These are phyloP conservation scores for Melampsora americana DNA, from an alignment of 1,284 basidiomycete genomes.

Conservation along the genomic window DNA sequence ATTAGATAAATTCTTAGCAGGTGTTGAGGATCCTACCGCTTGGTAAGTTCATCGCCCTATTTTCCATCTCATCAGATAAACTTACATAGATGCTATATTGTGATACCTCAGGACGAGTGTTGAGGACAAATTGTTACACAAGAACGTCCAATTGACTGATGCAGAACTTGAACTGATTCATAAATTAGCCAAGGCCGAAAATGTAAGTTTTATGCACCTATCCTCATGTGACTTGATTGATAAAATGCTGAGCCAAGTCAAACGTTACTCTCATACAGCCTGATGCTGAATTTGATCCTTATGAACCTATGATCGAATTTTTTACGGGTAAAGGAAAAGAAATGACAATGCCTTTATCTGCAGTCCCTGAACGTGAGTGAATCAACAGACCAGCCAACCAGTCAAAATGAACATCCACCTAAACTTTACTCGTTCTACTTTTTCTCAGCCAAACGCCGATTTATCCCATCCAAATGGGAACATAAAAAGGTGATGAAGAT, in stretches of 20 bases:
- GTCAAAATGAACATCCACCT: neutral
- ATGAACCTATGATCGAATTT: constrained; percentile 91
- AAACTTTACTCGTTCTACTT: neutral
- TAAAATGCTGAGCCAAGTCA: neutral
- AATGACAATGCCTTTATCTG: constrained; percentile 85
- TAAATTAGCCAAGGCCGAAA: constrained; percentile 81
- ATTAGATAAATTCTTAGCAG: constrained; percentile 91
- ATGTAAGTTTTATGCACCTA: constrained; percentile 82
- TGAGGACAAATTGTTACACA: constrained; percentile 82
- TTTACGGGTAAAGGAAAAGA: constrained; percentile 95
- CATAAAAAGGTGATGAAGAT: constrained; percentile 99
- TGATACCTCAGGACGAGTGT: constrained; percentile 70
- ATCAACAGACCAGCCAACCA: neutral
- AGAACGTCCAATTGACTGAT: constrained; percentile 78
- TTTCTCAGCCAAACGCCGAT: constrained; percentile 73
- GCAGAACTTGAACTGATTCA: constrained; percentile 95
- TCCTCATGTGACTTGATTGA: constrained; percentile 53
- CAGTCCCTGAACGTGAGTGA: constrained; percentile 71
- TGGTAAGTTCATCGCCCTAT: constrained; percentile 62
- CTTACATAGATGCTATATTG: neutral
- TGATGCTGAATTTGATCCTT: constrained; percentile 57
- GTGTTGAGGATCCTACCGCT: constrained; percentile 82
- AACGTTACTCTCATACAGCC: constrained; percentile 37
- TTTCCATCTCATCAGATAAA: constrained; percentile 2
- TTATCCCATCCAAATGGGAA: constrained; percentile 99